These are phyloP conservation scores for Chiua virens DNA, from an alignment of 768 basidiomycete genomes.

Conservation along the genomic window DNA sequence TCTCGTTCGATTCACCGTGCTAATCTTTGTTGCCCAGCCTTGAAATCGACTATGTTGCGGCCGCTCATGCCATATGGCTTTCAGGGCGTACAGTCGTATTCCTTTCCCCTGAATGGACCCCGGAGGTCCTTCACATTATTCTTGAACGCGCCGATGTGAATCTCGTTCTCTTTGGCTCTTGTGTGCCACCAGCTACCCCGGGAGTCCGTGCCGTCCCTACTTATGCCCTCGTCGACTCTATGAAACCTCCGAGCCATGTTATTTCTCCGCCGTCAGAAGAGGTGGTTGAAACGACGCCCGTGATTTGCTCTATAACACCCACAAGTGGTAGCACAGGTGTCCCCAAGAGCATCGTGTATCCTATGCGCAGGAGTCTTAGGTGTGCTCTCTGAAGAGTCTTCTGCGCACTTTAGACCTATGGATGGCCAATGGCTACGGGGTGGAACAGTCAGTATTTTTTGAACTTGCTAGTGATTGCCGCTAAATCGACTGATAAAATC, in stretches of 20 bases:
- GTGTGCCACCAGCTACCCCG: constrained; percentile 9
- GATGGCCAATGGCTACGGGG: constrained; percentile 34
- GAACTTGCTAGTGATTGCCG: background rate
- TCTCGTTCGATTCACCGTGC: background rate
- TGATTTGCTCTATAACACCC: constrained; percentile 27
- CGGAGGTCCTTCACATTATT: constrained; percentile 25
- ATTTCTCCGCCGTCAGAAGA: constrained; percentile 17
- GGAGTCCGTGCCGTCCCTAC: constrained; percentile 20
- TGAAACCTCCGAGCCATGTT: constrained; percentile 5
- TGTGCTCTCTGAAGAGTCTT: constrained; percentile 28
- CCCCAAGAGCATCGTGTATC: constrained; percentile 32
- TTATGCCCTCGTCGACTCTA: constrained; percentile 10
- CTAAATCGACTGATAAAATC: background rate
- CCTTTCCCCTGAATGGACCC: constrained; percentile 31
- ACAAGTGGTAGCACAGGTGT: constrained; percentile 32
- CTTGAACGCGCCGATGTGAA: constrained; percentile 21
- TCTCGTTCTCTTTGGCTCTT: constrained; percentile 22
- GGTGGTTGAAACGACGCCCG: constrained; percentile 17
- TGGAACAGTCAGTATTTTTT: constrained; percentile 23
- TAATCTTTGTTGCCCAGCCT: constrained; percentile 12
- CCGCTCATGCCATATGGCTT: constrained; percentile 32
- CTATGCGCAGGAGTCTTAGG: constrained; percentile 26
- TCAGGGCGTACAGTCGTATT: constrained; percentile 25
- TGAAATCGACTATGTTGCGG: constrained; percentile 32
- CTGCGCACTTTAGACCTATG: constrained; percentile 22